These are phyloP conservation scores for Deinandra increscens DNA, from an alignment of 129 eudicot species.

Conservation along the genomic window DNA sequence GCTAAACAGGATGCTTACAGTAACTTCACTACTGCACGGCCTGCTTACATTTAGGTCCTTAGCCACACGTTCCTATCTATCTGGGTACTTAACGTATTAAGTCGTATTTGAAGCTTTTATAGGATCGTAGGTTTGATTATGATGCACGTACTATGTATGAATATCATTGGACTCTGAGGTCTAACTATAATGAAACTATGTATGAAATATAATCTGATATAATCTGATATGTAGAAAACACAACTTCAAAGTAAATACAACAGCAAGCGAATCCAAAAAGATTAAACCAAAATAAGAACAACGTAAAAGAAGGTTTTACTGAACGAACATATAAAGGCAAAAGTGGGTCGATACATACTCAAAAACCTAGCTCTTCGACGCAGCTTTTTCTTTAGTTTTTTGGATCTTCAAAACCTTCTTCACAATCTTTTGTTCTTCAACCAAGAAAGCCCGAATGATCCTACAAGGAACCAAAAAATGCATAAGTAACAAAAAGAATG, in stretches of 20 bases:
- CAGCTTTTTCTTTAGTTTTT: conserved; percentile 67
- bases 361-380: conserved; percentile 49
- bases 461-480: conserved; percentile 26
- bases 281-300: not conserved
- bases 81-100: not conserved
- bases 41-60: not conserved
- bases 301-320: not conserved
- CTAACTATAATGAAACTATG: not conserved
- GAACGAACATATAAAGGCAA: not conserved
- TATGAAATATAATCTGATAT: too few relatives aligned
- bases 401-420: conserved; percentile 94
- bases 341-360: conserved; percentile 16
- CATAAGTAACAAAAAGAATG: not conserved
- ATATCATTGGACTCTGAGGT: not conserved
- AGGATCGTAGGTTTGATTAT: conserved; percentile 17
- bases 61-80: not conserved
- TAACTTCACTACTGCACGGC: not conserved
- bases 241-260: not conserved
- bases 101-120: conserved; percentile 13
- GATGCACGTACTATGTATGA: conserved; percentile 10
- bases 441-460: conserved; percentile 80
- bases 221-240: too few relatives aligned
- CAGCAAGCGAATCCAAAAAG: not conserved
- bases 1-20: conserved; percentile 16
- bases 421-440: conserved; percentile 89